phyloP scores from a whole-genome alignment of 2,329 filamentous ascomycete genomes.

The Scedosporium apiospermum region DNA sequence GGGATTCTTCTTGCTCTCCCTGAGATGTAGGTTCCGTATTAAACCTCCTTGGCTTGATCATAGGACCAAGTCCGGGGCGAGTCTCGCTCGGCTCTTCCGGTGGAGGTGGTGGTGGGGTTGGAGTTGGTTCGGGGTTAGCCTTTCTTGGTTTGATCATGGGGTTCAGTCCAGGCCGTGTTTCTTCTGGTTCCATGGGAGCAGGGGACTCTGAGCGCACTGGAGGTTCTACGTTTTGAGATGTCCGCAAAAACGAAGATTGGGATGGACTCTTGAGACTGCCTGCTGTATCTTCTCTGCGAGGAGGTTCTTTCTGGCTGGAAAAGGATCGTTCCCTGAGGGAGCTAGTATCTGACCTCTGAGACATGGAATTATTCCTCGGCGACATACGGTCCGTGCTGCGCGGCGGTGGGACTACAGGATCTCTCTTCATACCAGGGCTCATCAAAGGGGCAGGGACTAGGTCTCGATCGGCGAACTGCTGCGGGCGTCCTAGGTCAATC shows the following conservation, averaged over 20 bases:
- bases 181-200: slow-evolving; percentile 21
- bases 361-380: slow-evolving; percentile 31
- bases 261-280: slow-evolving; percentile 9
- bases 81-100: slow-evolving; percentile 3
- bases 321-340: slow-evolving; percentile 9
- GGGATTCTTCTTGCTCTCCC: slow-evolving; percentile 26
- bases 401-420: slow-evolving; percentile 36
- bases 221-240: neutral
- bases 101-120: neutral
- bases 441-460: slow-evolving; percentile 50
- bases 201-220: slow-evolving; percentile 7
- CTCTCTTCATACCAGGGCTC: slow-evolving; percentile 37
- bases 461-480: slow-evolving; percentile 36
- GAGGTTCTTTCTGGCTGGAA: slow-evolving; percentile 8
- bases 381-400: slow-evolving; percentile 41
- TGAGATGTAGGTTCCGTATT: slow-evolving; percentile 1
- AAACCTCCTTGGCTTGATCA: neutral
- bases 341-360: slow-evolving; percentile 10
- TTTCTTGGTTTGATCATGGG: slow-evolving; percentile 68
- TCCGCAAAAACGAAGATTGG: neutral
- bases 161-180: slow-evolving; percentile 62
- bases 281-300: slow-evolving; percentile 6
- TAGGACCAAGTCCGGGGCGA: slow-evolving; percentile 4
- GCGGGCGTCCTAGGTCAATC: slow-evolving; percentile 50
- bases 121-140: slow-evolving; percentile 12